Conservation (phyloP, 108 stramenopile species). For the Thalassiosira profunda region DNA sequence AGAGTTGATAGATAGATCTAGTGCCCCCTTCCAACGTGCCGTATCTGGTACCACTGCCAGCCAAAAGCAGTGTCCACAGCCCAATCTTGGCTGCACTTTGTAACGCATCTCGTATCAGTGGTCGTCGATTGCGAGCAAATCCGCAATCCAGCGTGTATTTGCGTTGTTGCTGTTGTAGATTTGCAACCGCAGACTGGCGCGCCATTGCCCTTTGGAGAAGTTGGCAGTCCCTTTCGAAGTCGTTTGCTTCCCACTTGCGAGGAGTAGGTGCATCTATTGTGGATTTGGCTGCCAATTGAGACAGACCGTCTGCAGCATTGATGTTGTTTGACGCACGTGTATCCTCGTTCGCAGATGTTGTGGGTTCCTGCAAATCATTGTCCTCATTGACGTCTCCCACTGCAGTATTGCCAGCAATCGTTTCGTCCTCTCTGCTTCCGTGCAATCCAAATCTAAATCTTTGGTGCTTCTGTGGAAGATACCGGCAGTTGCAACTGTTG, state of each 20-base stretch:
- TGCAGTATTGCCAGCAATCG: too few species aligned
- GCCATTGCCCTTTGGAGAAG: constrained; percentile 38
- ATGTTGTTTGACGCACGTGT: neutral
- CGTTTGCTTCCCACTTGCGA: constrained; percentile 30
- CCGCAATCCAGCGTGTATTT: constrained; percentile 43
- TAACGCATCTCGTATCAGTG: constrained; percentile 28
- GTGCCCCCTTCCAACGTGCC: neutral
- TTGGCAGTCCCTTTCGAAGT: constrained; percentile 37
- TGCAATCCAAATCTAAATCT: too few species aligned
- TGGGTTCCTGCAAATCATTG: too few species aligned
- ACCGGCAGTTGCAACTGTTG: too few species aligned
- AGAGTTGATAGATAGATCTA: neutral
- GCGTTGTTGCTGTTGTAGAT: constrained; percentile 39
- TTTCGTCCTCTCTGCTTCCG: too few species aligned
- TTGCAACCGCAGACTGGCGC: constrained; percentile 14
- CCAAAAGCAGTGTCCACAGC: constrained; percentile 25
- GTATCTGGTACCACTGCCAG: constrained; percentile 5
- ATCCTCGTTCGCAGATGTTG: too few species aligned
- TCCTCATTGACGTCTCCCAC: too few species aligned
- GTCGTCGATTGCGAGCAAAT: constrained; percentile 39
- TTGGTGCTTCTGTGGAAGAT: too few species aligned
- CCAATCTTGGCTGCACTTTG: constrained; percentile 7
- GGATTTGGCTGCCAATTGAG: neutral
- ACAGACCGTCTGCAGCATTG: too few species aligned
- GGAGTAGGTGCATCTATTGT: neutral